phyloP scores from a whole-genome alignment of 2,329 filamentous ascomycete species.

The Fusarium verrucosum region DNA sequence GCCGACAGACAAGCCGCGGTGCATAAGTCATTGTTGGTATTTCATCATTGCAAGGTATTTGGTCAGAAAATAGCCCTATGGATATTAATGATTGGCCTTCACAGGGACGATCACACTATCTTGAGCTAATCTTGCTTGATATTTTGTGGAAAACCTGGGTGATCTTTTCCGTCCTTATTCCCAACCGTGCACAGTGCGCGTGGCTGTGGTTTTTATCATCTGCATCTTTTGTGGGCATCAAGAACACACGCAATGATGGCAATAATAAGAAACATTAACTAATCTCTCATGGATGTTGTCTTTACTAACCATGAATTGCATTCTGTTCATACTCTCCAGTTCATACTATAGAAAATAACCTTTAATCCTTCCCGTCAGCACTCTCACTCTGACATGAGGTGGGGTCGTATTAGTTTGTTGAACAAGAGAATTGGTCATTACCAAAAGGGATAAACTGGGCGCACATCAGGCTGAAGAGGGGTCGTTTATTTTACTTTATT shows the following conservation, averaged over 20 bases:
- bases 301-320: background rate
- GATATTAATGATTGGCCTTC: background rate
- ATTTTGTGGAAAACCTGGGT: constrained; percentile 12
- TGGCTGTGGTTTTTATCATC: constrained; percentile 7
- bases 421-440: constrained; percentile 1
- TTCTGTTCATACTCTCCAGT: background rate
- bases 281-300: background rate
- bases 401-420: constrained; percentile 2
- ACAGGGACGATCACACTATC: background rate
- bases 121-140: constrained; percentile 2
- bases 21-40: too few relatives aligned
- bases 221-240: background rate
- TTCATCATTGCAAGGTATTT: background rate
- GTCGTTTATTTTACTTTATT: background rate
- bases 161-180: constrained; percentile 14
- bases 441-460: constrained; percentile 13
- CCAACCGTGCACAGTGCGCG: constrained; percentile 20
- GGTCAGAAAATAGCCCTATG: too few relatives aligned
- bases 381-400: constrained; percentile 1
- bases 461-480: constrained; percentile 7
- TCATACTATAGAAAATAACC: background rate
- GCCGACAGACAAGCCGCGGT: too few relatives aligned
- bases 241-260: background rate
- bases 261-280: background rate
- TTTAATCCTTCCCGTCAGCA: background rate